phyloP scores from a whole-genome alignment of 83 land plant genomes.

The Picea mariana region DNA sequence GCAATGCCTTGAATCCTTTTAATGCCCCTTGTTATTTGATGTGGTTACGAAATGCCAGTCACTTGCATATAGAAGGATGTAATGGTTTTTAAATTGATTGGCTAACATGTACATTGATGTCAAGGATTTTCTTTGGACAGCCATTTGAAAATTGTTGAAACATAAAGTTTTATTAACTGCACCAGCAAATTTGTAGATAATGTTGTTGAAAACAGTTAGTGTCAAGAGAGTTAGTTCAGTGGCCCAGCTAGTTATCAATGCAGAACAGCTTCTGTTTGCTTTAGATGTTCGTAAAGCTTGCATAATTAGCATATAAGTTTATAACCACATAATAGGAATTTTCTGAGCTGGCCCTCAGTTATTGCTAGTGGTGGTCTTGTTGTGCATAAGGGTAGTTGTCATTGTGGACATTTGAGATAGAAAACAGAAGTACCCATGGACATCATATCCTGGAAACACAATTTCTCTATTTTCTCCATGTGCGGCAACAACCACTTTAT shows the following conservation, averaged over 20 bases:
- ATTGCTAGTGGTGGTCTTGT: slow-evolving; percentile 19
- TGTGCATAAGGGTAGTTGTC: slow-evolving; percentile 85
- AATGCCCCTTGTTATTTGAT: not conserved
- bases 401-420: slow-evolving; percentile 76
- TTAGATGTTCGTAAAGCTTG: not conserved
- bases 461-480: slow-evolving; percentile 83
- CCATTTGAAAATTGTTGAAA: not conserved
- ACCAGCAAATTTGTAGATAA: not conserved
- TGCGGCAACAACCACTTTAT: slow-evolving; percentile 78
- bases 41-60: not conserved
- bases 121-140: not conserved
- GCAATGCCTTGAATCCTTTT: not conserved
- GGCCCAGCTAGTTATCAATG: not conserved
- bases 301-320: not conserved
- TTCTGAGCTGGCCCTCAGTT: not conserved
- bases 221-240: not conserved
- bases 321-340: not conserved
- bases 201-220: not conserved
- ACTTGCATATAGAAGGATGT: not conserved
- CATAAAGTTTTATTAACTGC: not conserved
- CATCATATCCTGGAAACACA: slow-evolving; percentile 81
- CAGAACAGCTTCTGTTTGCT: not conserved
- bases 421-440: slow-evolving; percentile 52
- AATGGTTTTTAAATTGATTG: not conserved
- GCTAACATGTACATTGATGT: not conserved